Evolutionary conservation across 352 stramenopile genomes (phyloP), one percentile per base, ranked within the genome.

Genomic region (Globisporangium cylindrosporum): DNA sequence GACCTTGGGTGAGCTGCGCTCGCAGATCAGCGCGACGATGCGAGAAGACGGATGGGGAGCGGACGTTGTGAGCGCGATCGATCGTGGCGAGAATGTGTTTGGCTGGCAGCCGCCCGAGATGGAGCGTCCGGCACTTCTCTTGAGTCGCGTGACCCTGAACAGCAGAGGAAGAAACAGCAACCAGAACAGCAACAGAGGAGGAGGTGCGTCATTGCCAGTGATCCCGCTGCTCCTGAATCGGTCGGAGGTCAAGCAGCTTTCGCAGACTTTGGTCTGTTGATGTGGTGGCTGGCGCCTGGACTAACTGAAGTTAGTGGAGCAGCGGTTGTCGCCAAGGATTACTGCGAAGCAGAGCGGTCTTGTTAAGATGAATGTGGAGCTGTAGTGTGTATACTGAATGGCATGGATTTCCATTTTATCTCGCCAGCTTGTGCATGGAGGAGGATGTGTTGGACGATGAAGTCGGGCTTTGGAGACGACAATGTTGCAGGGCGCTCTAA

Each of bases 31-130:
- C 54, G 61, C 54, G 1, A 71, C 73, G 20, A 75, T 82, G 70
- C 70, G 71, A 20, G 75, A 80, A 29, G 81, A 88, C 51, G 84
- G 84, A 15, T 91, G 82, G 81, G 72, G 78, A 41, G 70, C 78
- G 15, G 79, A 91, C 29, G 67, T 91, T n/a, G 85, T 76, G 20
- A 76, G 72, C 41, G 83, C 86, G 9, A 91, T 93, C 60, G 68
- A 71, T 27, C 71, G 70, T 2, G 86, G 83, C 10, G 86, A 93
- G 64, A 88, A 72, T 10, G 75, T 90, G 27, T 93, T 93, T 66
- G 86, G 83, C n/a, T 93, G 79, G 82, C 77, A 88, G 65, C 80
- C 83, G 12, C 81, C 82, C 1, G 81, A 93, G 74, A 89, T 90
- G 73, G 85, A 91, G 69, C 78, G 82, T 1, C 83, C 85, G 1